Evolutionary conservation across 148 eudicot genomes (phyloP).

Genomic region (Polygonum maritimum): DNA sequence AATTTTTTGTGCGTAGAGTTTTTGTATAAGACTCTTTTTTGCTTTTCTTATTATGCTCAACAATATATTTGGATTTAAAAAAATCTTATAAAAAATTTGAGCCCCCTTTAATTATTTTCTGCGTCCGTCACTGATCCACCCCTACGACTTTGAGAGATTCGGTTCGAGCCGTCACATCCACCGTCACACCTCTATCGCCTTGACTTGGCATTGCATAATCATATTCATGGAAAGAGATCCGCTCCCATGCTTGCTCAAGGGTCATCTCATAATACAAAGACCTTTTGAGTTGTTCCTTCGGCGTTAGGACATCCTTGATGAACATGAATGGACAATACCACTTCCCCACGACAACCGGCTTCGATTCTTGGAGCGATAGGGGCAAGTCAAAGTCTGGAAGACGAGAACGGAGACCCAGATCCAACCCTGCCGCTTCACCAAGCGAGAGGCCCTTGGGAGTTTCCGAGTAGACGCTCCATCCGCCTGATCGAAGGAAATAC

Average conservation of each 20-base stretch:
- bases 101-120: too few species aligned
- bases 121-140: too few species aligned
- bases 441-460: constrained; percentile 24
- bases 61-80: too few species aligned
- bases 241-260: constrained; percentile 67
- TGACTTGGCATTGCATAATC: not conserved
- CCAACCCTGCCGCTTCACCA: constrained; percentile 25
- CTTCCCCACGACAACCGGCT: constrained; percentile 29
- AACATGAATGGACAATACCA: constrained; percentile 73
- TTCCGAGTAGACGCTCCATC: constrained; percentile 24
- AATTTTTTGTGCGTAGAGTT: too few species aligned
- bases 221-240: constrained; percentile 26
- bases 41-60: too few species aligned
- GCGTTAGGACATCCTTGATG: constrained; percentile 20
- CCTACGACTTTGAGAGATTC: constrained; percentile 30
- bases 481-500: constrained; percentile 22
- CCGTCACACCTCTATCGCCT: constrained; percentile 19
- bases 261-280: constrained; percentile 54
- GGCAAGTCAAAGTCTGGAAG: constrained; percentile 30
- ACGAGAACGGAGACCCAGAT: constrained; percentile 20
- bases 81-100: too few species aligned
- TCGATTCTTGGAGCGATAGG: constrained; percentile 18
- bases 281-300: constrained; percentile 30
- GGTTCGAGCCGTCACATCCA: constrained; percentile 28
- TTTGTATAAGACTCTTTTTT: too few species aligned